Conservation (phyloP, 257 asterid genomes). For the Thymus mandschuricus region DNA sequence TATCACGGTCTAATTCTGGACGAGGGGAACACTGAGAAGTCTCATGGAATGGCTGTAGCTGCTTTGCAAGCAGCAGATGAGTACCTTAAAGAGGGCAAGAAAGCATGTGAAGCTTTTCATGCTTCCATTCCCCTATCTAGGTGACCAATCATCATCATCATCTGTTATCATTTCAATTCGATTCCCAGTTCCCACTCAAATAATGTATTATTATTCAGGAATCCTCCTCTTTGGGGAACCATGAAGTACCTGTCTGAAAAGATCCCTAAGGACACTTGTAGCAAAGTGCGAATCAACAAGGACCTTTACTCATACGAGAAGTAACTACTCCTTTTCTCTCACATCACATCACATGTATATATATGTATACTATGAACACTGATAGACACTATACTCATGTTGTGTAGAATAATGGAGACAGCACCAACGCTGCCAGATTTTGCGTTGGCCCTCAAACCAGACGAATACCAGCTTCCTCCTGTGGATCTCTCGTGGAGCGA, state of each 20-base stretch:
- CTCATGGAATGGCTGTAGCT: slow-evolving; percentile 98
- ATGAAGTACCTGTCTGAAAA: slow-evolving; percentile 92
- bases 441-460: slow-evolving; percentile 91
- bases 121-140: slow-evolving; percentile 76
- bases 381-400: neutral
- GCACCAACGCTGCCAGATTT: slow-evolving; percentile 97
- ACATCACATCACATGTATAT: too few relatives aligned
- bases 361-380: too few relatives aligned
- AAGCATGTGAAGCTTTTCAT: slow-evolving; percentile 80
- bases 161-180: neutral
- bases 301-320: slow-evolving; percentile 79
- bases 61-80: slow-evolving; percentile 98
- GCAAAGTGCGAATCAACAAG: slow-evolving; percentile 91
- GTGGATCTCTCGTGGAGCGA: slow-evolving; percentile 75
- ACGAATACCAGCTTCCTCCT: slow-evolving; percentile 82
- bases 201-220: slow-evolving; percentile 39
- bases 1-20: slow-evolving; percentile 97
- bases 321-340: slow-evolving; percentile 46
- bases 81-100: slow-evolving; percentile 93
- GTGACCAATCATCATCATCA: slow-evolving; percentile 46
- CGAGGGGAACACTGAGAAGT: slow-evolving; percentile 94
- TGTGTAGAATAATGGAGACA: slow-evolving; percentile 87
- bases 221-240: slow-evolving; percentile 96
- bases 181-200: neutral
- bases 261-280: slow-evolving; percentile 92